Conservation (phyloP, 2,329 filamentous ascomycete genomes). For the Penicillium sp. region DNA sequence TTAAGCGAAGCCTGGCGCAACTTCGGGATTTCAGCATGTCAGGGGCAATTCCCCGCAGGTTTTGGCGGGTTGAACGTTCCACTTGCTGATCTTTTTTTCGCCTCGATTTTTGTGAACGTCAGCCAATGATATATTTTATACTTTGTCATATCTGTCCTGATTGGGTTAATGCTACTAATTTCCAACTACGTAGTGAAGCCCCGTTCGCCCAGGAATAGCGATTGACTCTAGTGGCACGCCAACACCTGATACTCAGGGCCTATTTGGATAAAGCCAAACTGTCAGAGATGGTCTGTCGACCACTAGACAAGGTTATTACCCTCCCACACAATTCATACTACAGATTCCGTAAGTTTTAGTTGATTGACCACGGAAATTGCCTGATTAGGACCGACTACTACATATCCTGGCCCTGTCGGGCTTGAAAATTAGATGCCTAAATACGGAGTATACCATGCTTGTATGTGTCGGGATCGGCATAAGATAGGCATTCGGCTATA, state of each 20-base stretch:
- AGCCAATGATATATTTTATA: background rate
- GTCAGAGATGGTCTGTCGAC: background rate
- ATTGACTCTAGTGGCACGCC: background rate
- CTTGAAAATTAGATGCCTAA: background rate
- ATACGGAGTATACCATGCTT: background rate
- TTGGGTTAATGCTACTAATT: background rate
- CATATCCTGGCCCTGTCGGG: background rate
- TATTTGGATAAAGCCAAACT: background rate
- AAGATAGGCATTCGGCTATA: slow-evolving; percentile 5
- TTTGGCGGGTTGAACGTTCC: background rate
- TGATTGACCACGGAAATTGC: background rate
- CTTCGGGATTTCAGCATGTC: background rate
- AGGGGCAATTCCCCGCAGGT: slow-evolving; percentile 15
- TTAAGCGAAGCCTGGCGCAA: slow-evolving; percentile 17
- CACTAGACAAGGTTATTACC: background rate
- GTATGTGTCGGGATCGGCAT: background rate
- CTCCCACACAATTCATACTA: background rate
- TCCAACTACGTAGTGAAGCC: background rate
- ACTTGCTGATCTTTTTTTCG: background rate
- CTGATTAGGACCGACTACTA: background rate
- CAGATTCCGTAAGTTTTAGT: background rate
- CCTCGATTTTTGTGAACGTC: background rate
- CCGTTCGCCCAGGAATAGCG: background rate
- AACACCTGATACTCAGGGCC: background rate
- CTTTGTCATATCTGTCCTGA: background rate